Evolutionary conservation across 2,329 filamentous ascomycete species (phyloP), one percentile per base, ranked within the genome.

Genomic region (Microdochium trichocladiopsis): DNA sequence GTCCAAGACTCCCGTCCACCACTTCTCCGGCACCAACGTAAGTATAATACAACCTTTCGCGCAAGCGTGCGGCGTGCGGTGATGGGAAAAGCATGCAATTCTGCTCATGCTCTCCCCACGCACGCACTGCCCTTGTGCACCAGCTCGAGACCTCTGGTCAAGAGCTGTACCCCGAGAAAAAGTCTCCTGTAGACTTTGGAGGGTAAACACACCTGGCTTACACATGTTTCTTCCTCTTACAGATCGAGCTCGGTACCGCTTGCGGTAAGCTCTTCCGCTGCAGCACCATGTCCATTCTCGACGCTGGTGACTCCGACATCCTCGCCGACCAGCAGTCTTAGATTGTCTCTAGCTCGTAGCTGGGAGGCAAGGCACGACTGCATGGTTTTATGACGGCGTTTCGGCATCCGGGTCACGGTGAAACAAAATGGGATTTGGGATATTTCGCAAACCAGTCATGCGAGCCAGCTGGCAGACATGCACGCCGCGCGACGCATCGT

Each of bases 181-280:
- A 91, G 90, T 88, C 85, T 79, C 69, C 59, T 66, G 65, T 64
- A 77, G 86, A 84, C 89, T 94, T 94, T 88, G 90, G 90, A 95
- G 90, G 90, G 90, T 86, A 76, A 68, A 45, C 18, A 18, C 73
- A 64, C 65, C 69, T 64, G 72, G 82, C 83, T 86, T 78, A 87
- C 81, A 69, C 65, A 59, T 70, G 56, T 64, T 57, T 59, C 57
- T 57, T 57, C 53, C 55, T 25, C 52, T 54, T 69, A 73, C 74
- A 97, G 92, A 96, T 97, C 72, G 94, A 97, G 81, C 84, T 99
- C 63, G 94, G 94, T 70, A 97, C 92, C 71, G 92, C 91, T 65
- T 96, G 92, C 80, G 94, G 94, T 82, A 97, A 97, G 83, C 88
- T 99, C 72, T 99, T 95, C 88, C 85, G 91, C 66, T 95, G 90